Evolutionary conservation across 257 asterid genomes (phyloP).

Genomic region (Primulina huaijiensis): DNA sequence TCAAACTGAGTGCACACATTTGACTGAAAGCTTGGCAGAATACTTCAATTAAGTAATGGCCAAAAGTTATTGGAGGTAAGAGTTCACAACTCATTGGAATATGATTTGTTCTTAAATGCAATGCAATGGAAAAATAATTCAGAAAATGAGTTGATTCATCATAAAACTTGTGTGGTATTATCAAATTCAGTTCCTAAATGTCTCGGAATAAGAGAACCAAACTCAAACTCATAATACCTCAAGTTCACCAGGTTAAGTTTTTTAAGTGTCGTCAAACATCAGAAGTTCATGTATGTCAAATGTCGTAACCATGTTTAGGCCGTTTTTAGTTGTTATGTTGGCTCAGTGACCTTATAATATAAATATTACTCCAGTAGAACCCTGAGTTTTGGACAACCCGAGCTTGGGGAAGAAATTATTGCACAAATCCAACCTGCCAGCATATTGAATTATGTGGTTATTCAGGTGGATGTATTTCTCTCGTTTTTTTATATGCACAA

Average conservation of each 20-base stretch:
- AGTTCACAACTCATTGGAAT: background rate
- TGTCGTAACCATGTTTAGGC: background rate
- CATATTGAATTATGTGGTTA: background rate
- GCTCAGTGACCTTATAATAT: background rate
- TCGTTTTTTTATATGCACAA: constrained; percentile 5
- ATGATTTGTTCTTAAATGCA: background rate
- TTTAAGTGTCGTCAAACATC: background rate
- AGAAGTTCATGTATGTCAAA: background rate
- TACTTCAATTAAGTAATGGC: background rate
- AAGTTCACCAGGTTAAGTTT: background rate
- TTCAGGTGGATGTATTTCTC: background rate
- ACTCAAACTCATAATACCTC: background rate
- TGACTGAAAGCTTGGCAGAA: background rate
- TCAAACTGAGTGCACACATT: background rate
- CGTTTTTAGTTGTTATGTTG: too few relatives aligned
- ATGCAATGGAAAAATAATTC: background rate
- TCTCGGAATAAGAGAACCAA: background rate
- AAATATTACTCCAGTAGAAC: background rate
- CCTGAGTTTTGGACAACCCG: background rate
- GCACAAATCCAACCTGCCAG: constrained; percentile 9
- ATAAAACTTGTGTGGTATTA: background rate
- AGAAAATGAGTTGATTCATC: background rate
- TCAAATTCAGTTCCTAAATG: background rate
- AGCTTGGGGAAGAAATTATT: background rate
- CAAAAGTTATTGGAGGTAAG: background rate